A percentile compares a stretch with the other conserved stretches of the same genome.
These are phyloP conservation scores for Peronospora farinosa DNA, from an alignment of 352 stramenopile genomes.

Conservation along the genomic window DNA sequence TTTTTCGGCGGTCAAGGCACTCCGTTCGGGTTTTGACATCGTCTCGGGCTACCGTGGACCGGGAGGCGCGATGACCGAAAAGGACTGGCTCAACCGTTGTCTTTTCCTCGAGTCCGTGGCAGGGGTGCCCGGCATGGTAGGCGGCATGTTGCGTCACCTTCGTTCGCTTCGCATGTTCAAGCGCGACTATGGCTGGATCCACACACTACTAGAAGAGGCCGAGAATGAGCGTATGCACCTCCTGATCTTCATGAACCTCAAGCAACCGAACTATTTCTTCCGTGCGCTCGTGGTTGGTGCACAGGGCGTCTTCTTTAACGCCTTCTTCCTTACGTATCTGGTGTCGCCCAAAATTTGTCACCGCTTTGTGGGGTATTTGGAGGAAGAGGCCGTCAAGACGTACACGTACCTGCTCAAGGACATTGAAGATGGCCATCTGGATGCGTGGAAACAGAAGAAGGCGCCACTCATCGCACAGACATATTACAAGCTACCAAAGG, in stretches of 20 bases:
- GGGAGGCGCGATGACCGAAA: conserved; percentile 52
- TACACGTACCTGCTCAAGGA: conserved; percentile 89
- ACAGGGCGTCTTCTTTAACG: conserved; percentile 84
- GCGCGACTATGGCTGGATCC: conserved; percentile 88
- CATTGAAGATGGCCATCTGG: conserved; percentile 81
- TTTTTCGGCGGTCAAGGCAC: conserved; percentile 30
- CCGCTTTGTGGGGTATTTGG: conserved; percentile 90
- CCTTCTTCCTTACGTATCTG: conserved; percentile 84
- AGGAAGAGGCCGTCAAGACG: conserved; percentile 88
- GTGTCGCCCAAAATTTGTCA: conserved; percentile 85
- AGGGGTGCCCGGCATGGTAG: conserved; percentile 75
- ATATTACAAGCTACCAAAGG: conserved; percentile 83
- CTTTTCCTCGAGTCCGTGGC: conserved; percentile 80
- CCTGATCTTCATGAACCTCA: conserved; percentile 87
- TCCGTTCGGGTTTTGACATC: conserved; percentile 48
- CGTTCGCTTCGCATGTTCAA: conserved; percentile 73
- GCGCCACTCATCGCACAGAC: conserved; percentile 71
- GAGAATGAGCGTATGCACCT: conserved; percentile 94
- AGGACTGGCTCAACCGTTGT: conserved; percentile 56
- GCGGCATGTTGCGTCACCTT: conserved; percentile 71
- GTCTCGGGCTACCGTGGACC: conserved; percentile 51
- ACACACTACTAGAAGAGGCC: conserved; percentile 89
- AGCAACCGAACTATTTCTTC: conserved; percentile 75
- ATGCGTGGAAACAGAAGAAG: conserved; percentile 58
- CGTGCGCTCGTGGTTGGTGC: conserved; percentile 73